Conservation (phyloP, 148 eudicot species). For the Camellia granthamiana region DNA sequence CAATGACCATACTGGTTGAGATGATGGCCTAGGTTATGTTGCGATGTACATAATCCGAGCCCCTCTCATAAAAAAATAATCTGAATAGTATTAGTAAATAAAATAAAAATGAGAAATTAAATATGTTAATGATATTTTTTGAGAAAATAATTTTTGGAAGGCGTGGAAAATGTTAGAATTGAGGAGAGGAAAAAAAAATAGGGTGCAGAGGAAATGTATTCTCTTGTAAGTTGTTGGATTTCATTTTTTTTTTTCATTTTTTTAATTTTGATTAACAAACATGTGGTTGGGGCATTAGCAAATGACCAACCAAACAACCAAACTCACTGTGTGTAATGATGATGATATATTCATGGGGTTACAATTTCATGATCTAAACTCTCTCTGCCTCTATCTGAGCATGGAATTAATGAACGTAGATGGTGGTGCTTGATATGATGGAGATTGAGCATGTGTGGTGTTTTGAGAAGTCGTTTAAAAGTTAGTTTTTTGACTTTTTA, state of each 20-base stretch:
- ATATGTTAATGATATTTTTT: neutral
- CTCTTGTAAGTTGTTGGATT: neutral
- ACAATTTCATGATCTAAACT: neutral
- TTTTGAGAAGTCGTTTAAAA: too few species aligned
- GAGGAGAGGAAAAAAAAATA: neutral
- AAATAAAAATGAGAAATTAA: neutral
- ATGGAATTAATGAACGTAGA: too few species aligned
- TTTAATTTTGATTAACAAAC: neutral
- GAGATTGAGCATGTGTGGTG: too few species aligned
- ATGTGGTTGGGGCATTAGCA: neutral
- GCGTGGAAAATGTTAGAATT: neutral
- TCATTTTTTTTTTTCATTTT: neutral
- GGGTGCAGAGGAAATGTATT: neutral
- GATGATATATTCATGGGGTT: neutral
- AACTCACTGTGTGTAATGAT: neutral
- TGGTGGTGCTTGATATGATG: too few species aligned
- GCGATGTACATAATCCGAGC: neutral
- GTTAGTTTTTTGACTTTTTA: too few species aligned
- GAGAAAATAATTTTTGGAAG: neutral
- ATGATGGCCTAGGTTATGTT: neutral
- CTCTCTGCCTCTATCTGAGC: too few species aligned
- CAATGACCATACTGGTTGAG: slow-evolving; percentile 5
- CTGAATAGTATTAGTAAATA: slow-evolving; percentile 11
- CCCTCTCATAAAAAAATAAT: neutral
- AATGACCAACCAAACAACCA: neutral